Base-by-base conservation (phyloP, 1,284 basidiomycete species). In the Malassezia yamatoensis region DNA sequence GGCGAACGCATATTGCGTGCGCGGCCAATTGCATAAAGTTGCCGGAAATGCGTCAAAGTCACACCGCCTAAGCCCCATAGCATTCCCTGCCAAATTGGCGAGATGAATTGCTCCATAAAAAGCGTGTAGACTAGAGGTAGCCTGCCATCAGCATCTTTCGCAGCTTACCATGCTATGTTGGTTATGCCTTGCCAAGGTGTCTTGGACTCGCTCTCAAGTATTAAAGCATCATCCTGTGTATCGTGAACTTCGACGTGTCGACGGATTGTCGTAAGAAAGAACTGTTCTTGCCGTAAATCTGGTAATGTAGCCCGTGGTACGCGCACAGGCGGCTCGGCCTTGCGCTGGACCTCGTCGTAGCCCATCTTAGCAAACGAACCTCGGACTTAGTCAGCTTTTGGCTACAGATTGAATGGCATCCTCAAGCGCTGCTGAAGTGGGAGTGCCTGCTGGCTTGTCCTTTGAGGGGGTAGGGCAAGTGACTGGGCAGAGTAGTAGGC, bases 61-160 rank as follows among this genome's bases (percentile, higher is more conserved):
- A 58, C 51, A 16, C 55, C 55, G n/a, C 45, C 55, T 6, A 58
- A 29, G 10, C 55, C 55, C 55, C 55, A 58, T 3, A 58, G 32
- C 29, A 58, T 33, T 12, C 55, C 55, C 16, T 58, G 55, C 55
- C 55, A 58, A 3, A 58, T 21, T 11, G 55, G 55, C 13, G 50
- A 48, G n/a, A 58, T 5, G 5, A 58, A 24, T 16, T 58, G 55
- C 18, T 58, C 55, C 44, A 40, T 42, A 7, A 53, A 38, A 3
- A 58, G 34, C 32, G 37, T 18, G 9, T n/a, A 43, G 0, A 58
- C 2, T 0, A 58, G 11, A 3, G 51, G 33, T 13, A 15, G n/a
- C 48, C 53, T 55, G 36, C 32, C 34, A 43, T 46, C 39, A 42
- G 10, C 16, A 15, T 12, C 18, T 18, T 18, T 20, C 5, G 16